A percentile compares a stretch with the other conserved stretches of the same genome.
Evolutionary conservation across 2,329 filamentous ascomycete species (phyloP).

Genomic region (Fusarium denticulatum): DNA sequence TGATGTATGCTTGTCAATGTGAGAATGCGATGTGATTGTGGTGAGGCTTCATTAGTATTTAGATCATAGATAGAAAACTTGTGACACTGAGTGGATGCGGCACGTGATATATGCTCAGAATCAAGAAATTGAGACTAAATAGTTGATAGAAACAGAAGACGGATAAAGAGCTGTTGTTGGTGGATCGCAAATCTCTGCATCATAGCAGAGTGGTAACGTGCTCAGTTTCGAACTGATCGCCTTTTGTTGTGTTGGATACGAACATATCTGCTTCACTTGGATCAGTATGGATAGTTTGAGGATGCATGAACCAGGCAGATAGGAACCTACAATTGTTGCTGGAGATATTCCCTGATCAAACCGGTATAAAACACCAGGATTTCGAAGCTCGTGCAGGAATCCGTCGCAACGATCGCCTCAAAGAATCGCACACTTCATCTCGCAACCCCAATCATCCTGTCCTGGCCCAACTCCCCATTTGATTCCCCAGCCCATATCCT

Average conservation of each 20-base stretch:
- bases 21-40: constrained; percentile 7
- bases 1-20: constrained; percentile 48
- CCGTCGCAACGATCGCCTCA: constrained; percentile 30
- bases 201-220: not conserved
- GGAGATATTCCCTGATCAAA: not conserved
- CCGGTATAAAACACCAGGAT: not conserved
- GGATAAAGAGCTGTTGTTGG: not conserved
- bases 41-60: constrained; percentile 33
- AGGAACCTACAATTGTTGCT: not conserved
- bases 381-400: not conserved
- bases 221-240: not conserved
- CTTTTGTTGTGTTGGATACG: not conserved
- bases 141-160: not conserved
- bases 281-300: not conserved
- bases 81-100: constrained; percentile 22
- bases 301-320: not conserved
- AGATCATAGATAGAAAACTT: constrained; percentile 19
- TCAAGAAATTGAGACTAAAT: not conserved
- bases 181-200: not conserved
- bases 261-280: not conserved
- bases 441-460: constrained; percentile 50
- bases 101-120: constrained; percentile 28
- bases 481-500: constrained; percentile 54
- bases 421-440: constrained; percentile 49
- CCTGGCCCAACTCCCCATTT: constrained; percentile 60